Conservation (phyloP, 2,329 filamentous ascomycete species). For the Neonectria sp. region DNA sequence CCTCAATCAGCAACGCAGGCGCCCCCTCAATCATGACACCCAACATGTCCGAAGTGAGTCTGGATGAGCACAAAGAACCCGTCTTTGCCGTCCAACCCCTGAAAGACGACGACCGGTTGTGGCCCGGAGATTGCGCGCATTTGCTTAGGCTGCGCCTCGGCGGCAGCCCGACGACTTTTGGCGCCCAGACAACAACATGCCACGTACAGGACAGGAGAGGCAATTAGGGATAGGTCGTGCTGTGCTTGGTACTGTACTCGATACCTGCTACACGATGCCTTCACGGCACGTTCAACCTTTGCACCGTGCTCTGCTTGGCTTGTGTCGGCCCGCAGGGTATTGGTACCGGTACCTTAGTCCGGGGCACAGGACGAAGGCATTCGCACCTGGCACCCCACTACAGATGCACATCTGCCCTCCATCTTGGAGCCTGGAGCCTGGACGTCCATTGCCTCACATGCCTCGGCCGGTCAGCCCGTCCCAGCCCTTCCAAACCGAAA, state of each 20-base stretch:
- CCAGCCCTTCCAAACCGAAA: no score
- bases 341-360: no score
- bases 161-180: neutral
- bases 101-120: neutral
- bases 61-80: conserved; percentile 1
- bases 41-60: neutral
- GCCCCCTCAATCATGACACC: conserved; percentile 16
- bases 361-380: neutral
- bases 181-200: conserved; percentile 15
- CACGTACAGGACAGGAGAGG: conserved; percentile 11
- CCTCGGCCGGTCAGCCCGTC: neutral
- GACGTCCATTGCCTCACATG: neutral
- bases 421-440: neutral
- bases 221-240: neutral
- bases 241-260: neutral
- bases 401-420: neutral
- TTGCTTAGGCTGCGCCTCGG: conserved; percentile 22
- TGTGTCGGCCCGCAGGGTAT: neutral
- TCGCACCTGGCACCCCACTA: neutral
- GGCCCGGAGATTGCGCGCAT: conserved; percentile 22
- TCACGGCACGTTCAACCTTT: neutral
- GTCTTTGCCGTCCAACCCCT: neutral
- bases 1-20: neutral
- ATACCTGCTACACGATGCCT: conserved; percentile 16
- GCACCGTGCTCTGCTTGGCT: conserved; percentile 2